Base-by-base conservation (phyloP, 805 yeast species). In the Candida sanyiensis region DNA sequence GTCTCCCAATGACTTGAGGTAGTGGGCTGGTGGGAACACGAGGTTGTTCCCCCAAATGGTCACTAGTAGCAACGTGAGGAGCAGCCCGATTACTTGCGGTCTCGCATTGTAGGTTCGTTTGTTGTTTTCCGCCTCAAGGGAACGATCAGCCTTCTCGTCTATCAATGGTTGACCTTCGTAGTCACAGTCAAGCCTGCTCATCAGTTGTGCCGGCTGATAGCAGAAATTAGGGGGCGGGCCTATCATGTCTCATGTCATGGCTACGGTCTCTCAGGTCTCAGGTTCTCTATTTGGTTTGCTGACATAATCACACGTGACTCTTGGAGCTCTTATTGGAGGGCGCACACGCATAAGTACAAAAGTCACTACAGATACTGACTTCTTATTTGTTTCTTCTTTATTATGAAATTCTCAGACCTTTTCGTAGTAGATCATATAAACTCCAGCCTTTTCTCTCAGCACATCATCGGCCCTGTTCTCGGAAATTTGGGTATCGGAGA, bases 391-490 rank as follows among this genome's bases (percentile, higher is more conserved):
- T n/a, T n/a, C n/a, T n/a, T n/a, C n/a, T n/a, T n/a, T 8, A 6
- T 7, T 28, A 28, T 18, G 6, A 3, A 28, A 16, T 16, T 22
- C 13, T 37, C 23, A 13, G 10, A 53, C 43, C 43, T 74, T 62
- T 56, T 89, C 95, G 54, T 84, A 93, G 52, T 84, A 82, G 38
- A 90, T 62, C 83, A 90, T 74, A 59, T 90, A 90, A 2, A 77
- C 96, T n/a, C 83, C 86, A 21, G 75, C 67, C 22, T 75, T 75
- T 51, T 87, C 95, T 39, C 63, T 66, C 29, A 85, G 61, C 1
- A 89, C 83, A 12, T 79, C 77, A 0, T 64, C 59, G 3, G 64
- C 54, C 10, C 73, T 66, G 7, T 72, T 77, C 55, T 88, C 96
- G 27, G 75, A 61, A 4, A 84, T 76, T 22, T 64, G 66, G 2